Evolutionary conservation across 495 filamentous ascomycete species (phyloP), one percentile per base, ranked within the genome.

Genomic region (Aspergillus bridgeri): DNA sequence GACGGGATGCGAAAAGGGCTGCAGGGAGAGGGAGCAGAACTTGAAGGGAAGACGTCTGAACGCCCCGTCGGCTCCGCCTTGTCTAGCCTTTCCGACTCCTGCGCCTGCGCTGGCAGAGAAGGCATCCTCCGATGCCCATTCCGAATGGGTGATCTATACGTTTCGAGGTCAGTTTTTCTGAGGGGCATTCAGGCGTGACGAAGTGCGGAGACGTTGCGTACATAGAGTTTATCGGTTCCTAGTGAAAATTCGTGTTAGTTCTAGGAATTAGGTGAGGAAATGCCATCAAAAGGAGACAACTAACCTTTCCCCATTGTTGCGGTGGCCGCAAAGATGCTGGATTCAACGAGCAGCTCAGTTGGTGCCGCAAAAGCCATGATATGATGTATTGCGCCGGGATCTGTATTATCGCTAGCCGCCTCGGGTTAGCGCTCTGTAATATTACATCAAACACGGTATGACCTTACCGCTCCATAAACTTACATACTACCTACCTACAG

Each of bases 1-100:
- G 46, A 95, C 91, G 0, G 91, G 91, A 57, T 90, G 87, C 69
- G 85, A 79, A 75, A 91, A 96, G 1, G 94, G 94, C 67, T 98
- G 94, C 18, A 98, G 86, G 23, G 89, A 93, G 42, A 96, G 86
- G 59, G 94, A 91, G 82, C 94, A 98, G 77, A 93, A 98, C 80
- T 96, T 97, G 83, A 96, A 98, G 42, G 94, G 94, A 3, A 98
- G 83, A 22, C 91, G 89, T 67, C 87, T 88, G 79, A 98, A 99
- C 27, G 81, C 79, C 19, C 81, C 81, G 50, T 83, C 81, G 38
- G 71, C 77, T 33, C 80, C 81, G 17, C 81, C 80, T n/a, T 67
- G 70, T 54, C 65, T 64, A 6, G 76, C 61, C 46, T 69, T 77
- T 20, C 70, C 61, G 17, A 88, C 86, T 56, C 86, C 88, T 42